Base-by-base conservation (phyloP, 1,284 basidiomycete genomes). In the Ustilago hordei region DNA sequence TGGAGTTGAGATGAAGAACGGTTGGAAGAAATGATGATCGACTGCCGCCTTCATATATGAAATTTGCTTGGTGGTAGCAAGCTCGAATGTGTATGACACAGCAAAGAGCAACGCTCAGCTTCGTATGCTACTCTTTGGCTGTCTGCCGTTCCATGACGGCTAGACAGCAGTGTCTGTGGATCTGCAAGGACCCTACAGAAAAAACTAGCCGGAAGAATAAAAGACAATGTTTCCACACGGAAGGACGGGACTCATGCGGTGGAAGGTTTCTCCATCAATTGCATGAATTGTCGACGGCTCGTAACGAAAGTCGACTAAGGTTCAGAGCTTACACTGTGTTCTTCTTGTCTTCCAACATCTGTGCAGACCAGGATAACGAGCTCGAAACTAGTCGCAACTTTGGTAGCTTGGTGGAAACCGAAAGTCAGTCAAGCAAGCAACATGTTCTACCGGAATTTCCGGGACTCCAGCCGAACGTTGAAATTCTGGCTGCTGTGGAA, bases 401-500 rank as follows among this genome's bases (percentile, higher is more conserved):
- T 28, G 13, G 31, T 12, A 50, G 48, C 9, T 50, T 50, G 13
- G 48, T 50, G 3, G 23, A 50, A 50, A 31, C 48, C 13, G 43
- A 45, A 31, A 11, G 8, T 6, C 15, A 45, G 41, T 17, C 41
- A 15, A 50, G 48, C 48, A 50, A 50, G 31, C 8, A 50, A n/a
- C 8, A 19, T 45, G 28, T 28, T 50, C 48, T 50, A 31, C 48
- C 31, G 48, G 48, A 48, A 23, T 9, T 31, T 50, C 48, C 48
- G 43, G n/a, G 11, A 19, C n/a, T 45, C 43, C 43, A 45, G 43
- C n/a, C 43, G 48, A 50, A 50, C n/a, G 43, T 11, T 19, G 48
- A 50, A 50, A 31, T 50, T 50, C 48, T 28, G 45, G 48, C 48
- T 19, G 43, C 43, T 45, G 43, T 45, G n/a, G 11, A 19, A 45